phyloP scores from a whole-genome alignment of 768 basidiomycete species.

The Daedaleopsis sinensis region DNA sequence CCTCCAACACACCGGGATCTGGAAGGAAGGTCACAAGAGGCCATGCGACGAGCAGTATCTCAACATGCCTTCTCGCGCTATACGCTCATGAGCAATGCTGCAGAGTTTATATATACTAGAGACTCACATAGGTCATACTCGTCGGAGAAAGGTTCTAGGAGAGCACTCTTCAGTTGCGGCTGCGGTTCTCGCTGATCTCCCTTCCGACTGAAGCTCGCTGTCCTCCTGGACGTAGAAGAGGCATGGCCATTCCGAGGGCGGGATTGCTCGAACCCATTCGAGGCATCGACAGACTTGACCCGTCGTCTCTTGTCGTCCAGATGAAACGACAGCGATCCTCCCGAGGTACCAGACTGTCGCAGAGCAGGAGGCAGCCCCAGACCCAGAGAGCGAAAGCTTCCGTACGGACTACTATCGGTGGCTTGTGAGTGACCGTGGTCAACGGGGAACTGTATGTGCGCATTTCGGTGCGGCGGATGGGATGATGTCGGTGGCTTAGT shows the following conservation, averaged over 20 bases:
- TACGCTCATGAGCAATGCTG: slow-evolving; percentile 11
- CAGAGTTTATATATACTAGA: slow-evolving; percentile 1
- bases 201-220: slow-evolving; percentile 9
- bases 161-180: slow-evolving; percentile 7
- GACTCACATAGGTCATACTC: slow-evolving; percentile 79
- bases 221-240: slow-evolving; percentile 6
- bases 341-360: slow-evolving; percentile 14
- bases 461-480: slow-evolving; percentile 14
- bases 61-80: slow-evolving; percentile 75
- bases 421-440: slow-evolving; percentile 13
- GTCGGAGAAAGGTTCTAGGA: slow-evolving; percentile 55
- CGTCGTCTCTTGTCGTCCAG: slow-evolving; percentile 31
- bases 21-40: not conserved
- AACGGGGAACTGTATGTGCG: slow-evolving; percentile 39
- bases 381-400: slow-evolving; percentile 25
- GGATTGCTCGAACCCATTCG: slow-evolving; percentile 5
- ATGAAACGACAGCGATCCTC: slow-evolving; percentile 10
- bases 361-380: slow-evolving; percentile 30
- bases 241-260: slow-evolving; percentile 1
- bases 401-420: slow-evolving; percentile 6
- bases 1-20: slow-evolving; percentile 83
- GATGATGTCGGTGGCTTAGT: slow-evolving; percentile 13
- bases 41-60: no score
- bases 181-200: slow-evolving; percentile 14
- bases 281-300: slow-evolving; percentile 33